These are phyloP conservation scores for Heliosperma pusillum DNA, from an alignment of 148 eudicot species.

Conservation along the genomic window DNA sequence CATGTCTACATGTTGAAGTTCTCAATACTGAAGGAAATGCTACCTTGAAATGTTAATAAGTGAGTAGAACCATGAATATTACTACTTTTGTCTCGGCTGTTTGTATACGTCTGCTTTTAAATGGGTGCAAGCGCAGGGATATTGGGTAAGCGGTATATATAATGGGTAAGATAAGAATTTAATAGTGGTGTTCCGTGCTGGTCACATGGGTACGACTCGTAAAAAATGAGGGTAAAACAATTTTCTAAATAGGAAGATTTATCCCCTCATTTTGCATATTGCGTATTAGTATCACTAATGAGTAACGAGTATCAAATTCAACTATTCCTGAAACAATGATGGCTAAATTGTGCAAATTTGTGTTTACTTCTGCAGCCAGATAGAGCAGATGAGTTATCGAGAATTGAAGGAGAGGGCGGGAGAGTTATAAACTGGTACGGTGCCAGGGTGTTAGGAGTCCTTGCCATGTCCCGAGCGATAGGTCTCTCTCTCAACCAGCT, in stretches of 20 bases:
- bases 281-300: background rate
- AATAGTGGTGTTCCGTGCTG: too few species aligned
- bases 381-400: conserved; percentile 63
- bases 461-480: conserved; percentile 82
- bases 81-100: background rate
- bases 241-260: background rate
- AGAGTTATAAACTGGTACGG: conserved; percentile 76
- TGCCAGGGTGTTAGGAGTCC: conserved; percentile 79
- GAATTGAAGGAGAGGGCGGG: conserved; percentile 67
- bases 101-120: background rate
- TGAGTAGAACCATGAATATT: background rate
- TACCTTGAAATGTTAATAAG: background rate
- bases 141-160: too few species aligned
- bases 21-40: background rate
- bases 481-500: conserved; percentile 33
- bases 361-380: conserved; percentile 56
- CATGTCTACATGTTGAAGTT: background rate
- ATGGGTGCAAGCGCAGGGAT: background rate
- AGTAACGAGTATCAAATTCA: background rate
- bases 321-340: background rate
- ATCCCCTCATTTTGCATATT: background rate
- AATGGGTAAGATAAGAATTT: too few species aligned
- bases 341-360: conserved; percentile 16
- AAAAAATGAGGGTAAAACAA: too few species aligned
- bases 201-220: too few species aligned